Conservation (phyloP, 441 rosid genomes). For the Gossypium trilobum region DNA sequence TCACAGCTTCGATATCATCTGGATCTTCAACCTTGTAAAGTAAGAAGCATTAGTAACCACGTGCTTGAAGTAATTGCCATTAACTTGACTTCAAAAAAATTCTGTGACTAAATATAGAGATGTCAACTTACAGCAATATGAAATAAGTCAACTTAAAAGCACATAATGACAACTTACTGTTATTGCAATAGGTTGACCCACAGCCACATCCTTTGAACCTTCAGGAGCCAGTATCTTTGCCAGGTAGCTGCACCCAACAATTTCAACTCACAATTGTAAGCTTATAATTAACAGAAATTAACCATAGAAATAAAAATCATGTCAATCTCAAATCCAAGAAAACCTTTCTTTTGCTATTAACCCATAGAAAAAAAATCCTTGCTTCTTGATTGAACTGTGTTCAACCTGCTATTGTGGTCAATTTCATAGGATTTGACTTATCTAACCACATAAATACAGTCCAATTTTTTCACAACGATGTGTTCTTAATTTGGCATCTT, state of each 20-base stretch:
- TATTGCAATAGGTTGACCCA: slow-evolving; percentile 60
- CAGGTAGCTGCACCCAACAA: slow-evolving; percentile 42
- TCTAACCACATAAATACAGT: neutral
- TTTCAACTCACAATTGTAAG: slow-evolving; percentile 16
- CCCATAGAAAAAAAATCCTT: neutral
- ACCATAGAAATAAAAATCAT: neutral
- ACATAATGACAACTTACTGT: slow-evolving; percentile 38
- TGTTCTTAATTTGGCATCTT: slow-evolving; percentile 1
- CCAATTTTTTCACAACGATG: neutral
- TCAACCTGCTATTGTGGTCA: neutral
- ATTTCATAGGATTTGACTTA: neutral
- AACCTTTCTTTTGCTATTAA: neutral
- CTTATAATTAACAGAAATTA: neutral
- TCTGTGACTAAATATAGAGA: neutral
- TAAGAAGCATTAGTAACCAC: slow-evolving; percentile 18
- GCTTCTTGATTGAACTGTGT: neutral
- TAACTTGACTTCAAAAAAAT: neutral
- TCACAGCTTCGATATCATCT: slow-evolving; percentile 56
- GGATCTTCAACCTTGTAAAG: slow-evolving; percentile 80
- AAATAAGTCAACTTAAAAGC: neutral
- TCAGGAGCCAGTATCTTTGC: slow-evolving; percentile 66
- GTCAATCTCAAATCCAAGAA: neutral
- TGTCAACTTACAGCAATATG: neutral
- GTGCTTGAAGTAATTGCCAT: slow-evolving; percentile 9
- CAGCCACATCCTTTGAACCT: slow-evolving; percentile 64